Percentiles rank a stretch among this genome's conserved stretches.
Conservation (phyloP, 805 yeast genomes). For the Ogataea paradorogensis region DNA sequence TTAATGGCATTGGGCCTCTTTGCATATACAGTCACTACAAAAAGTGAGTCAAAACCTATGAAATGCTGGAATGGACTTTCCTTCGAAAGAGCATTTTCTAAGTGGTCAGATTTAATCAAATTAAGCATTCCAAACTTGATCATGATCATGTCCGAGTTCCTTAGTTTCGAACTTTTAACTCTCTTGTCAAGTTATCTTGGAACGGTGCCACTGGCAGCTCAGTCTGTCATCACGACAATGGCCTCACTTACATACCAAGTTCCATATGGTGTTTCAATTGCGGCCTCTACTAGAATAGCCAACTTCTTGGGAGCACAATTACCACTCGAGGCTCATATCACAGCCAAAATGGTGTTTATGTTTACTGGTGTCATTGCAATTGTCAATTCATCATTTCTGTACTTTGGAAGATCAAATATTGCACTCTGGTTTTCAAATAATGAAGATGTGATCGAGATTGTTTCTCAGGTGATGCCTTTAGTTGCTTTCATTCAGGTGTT, state of each 20-base stretch:
- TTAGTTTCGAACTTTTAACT: conserved; percentile 74
- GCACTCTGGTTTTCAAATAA: conserved; percentile 34
- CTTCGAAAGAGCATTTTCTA: conserved; percentile 38
- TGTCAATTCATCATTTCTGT: conserved; percentile 26
- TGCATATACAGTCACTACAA: conserved; percentile 46
- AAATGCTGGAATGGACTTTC: conserved; percentile 38
- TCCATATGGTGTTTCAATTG: conserved; percentile 74
- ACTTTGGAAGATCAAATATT: conserved; percentile 25
- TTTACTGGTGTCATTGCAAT: conserved; percentile 25
- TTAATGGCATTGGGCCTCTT: conserved; percentile 60
- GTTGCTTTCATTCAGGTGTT: conserved; percentile 42
- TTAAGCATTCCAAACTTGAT: conserved; percentile 71
- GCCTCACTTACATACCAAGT: conserved; percentile 68
- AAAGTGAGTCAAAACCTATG: conserved; percentile 35
- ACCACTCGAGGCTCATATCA: conserved; percentile 28
- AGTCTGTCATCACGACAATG: conserved; percentile 66
- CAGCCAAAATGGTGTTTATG: conserved; percentile 29
- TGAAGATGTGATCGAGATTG: conserved; percentile 26
- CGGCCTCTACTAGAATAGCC: conserved; percentile 74
- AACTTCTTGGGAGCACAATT: conserved; percentile 64
- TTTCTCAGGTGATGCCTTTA: conserved; percentile 28
- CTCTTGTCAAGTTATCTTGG: conserved; percentile 68
- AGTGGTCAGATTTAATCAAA: conserved; percentile 63
- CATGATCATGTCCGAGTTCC: conserved; percentile 77
- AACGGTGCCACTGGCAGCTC: conserved; percentile 61